Evolutionary conservation across 2,329 filamentous ascomycete species (phyloP), one percentile per base, ranked within the genome.

Genomic region (Chaetomiaceae sp.): DNA sequence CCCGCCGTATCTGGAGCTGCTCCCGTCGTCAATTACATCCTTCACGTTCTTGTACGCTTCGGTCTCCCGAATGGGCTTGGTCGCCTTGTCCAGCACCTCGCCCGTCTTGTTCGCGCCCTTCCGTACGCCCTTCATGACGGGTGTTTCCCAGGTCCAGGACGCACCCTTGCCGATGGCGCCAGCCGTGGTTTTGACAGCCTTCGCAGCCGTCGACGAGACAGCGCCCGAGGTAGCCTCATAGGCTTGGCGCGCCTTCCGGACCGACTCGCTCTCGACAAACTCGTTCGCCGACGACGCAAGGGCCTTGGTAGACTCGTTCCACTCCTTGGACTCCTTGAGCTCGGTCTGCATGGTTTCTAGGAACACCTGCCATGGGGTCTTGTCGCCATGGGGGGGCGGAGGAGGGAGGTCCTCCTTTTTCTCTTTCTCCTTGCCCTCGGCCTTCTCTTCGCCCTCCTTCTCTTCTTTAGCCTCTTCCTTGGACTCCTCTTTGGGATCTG

Each of bases 301-400:
- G 61, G 94, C 89, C 75, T 99, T 97, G 37, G 92, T 99, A 38
- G 90, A 95, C 67, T 99, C 94, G 66, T 99, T 96, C 94, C 94
- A 99, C 70, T 99, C 94, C 68, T 97, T 96, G 14, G 91, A 97
- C 48, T 90, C 88, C 71, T 96, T 90, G 74, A 99, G 95, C 72
- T 99, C 94, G 53, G 79, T 80, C 69, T 89, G 84, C 72, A 99
- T 82, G n/a, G 94, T 99, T 67, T 99, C 94, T 66, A 89, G 89
- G 75, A 99, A 99, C 29, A 99, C 94, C 69, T 97, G 90, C 91
- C 94, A 97, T 49, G 94, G 94, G 3, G 92, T 94, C 78, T 99
- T 99, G 75, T 96, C 90, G 56, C 94, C 94, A 67, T 99, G 94
- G 18, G 91, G 92, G n/a, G 94, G 92, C 13, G 91, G 92, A 20